phyloP scores from a whole-genome alignment of 1,139 yeast species.

The Blastobotrys aristatus region DNA sequence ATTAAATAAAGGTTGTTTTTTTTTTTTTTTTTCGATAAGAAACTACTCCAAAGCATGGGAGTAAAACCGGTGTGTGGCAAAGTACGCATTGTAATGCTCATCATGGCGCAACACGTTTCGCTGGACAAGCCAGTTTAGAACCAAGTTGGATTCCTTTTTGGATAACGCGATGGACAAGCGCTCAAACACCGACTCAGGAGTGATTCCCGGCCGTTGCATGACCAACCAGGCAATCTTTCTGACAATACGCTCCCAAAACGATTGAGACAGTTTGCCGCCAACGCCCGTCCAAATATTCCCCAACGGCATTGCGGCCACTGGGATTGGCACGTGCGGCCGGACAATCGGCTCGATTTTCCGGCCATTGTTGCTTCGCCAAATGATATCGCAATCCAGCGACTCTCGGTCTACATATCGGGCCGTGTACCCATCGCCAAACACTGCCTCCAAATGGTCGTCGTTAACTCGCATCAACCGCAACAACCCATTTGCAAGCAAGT shows the following conservation, averaged over 20 bases:
- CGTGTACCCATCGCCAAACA: slow-evolving; percentile 49
- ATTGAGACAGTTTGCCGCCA: slow-evolving; percentile 52
- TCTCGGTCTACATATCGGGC: slow-evolving; percentile 59
- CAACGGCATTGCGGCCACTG: slow-evolving; percentile 60
- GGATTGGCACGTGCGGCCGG: slow-evolving; percentile 25
- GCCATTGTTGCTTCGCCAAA: slow-evolving; percentile 21
- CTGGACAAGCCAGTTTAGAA: slow-evolving; percentile 54
- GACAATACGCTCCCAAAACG: slow-evolving; percentile 56
- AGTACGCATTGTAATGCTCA: slow-evolving; percentile 42
- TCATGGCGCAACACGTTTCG: slow-evolving; percentile 42
- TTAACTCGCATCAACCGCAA: slow-evolving; percentile 50
- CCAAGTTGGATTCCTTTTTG: slow-evolving; percentile 44
- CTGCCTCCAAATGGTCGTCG: slow-evolving; percentile 21
- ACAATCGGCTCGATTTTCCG: slow-evolving; percentile 11
- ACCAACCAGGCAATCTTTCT: slow-evolving; percentile 50
- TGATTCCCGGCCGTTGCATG: slow-evolving; percentile 54
- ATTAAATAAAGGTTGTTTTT: background rate
- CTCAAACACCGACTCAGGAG: slow-evolving; percentile 34
- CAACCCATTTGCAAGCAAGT: slow-evolving; percentile 39
- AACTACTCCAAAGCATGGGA: slow-evolving; percentile 15
- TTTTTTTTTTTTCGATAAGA: too few relatives aligned
- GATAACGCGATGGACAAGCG: slow-evolving; percentile 44
- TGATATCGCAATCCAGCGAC: slow-evolving; percentile 58
- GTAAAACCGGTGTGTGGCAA: slow-evolving; percentile 54
- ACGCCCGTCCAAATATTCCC: slow-evolving; percentile 70